Percentiles rank a stretch among this genome's conserved stretches.
Evolutionary conservation across 108 stramenopile genomes (phyloP).

Genomic region (Seminavis robusta): DNA sequence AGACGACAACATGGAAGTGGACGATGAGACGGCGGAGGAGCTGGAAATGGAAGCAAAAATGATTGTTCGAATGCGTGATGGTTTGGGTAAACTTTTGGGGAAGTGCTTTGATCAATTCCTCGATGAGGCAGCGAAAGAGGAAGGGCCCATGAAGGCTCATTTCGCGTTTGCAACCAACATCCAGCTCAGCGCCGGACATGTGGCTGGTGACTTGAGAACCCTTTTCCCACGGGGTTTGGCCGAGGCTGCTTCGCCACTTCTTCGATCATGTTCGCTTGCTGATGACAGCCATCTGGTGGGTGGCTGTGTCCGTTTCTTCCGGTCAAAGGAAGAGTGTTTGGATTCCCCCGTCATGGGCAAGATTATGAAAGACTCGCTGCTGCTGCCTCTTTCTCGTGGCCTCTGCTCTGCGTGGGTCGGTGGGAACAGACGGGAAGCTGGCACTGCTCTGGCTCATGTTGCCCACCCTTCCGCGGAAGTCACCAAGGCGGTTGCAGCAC

Average conservation of each 20-base stretch:
- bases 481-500: conserved; percentile 34
- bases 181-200: conserved; percentile 42
- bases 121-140: conserved; percentile 49
- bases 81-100: conserved; percentile 48
- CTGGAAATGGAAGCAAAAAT: conserved; percentile 2
- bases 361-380: conserved; percentile 14
- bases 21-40: conserved; percentile 1
- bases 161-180: conserved; percentile 48
- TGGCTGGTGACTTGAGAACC: conserved; percentile 59
- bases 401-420: conserved; percentile 61
- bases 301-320: conserved; percentile 61
- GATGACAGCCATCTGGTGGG: conserved; percentile 63
- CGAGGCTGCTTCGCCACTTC: conserved; percentile 46
- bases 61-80: conserved; percentile 54
- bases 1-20: conserved; percentile 34
- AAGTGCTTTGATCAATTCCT: conserved; percentile 70
- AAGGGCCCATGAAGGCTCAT: too few relatives aligned
- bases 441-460: conserved; percentile 61
- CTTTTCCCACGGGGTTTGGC: conserved; percentile 66
- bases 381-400: conserved; percentile 64
- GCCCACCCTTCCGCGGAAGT: conserved; percentile 43
- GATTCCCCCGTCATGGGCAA: conserved; percentile 21
- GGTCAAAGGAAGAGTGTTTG: conserved; percentile 37
- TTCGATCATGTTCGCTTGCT: conserved; percentile 53
- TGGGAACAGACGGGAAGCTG: conserved; percentile 82